phyloP scores from a whole-genome alignment of 2,329 filamentous ascomycete species.

The Aspergillus vadensis region DNA sequence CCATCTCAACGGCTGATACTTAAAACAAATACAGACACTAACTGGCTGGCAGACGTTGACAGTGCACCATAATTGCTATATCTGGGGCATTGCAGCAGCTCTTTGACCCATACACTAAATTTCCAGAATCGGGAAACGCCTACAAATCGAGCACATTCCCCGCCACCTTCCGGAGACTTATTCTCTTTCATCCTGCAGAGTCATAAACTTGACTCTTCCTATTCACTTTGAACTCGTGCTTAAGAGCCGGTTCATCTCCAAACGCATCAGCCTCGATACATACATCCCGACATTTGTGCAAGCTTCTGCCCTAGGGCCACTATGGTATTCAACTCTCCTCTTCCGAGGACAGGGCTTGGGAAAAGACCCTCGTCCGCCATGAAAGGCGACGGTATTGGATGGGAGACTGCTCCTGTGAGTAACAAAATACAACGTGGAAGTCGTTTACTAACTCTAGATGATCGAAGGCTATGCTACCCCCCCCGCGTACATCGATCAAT shows the following conservation, averaged over 20 bases:
- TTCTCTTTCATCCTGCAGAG: background rate
- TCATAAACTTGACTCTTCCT: background rate
- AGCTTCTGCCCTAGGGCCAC: constrained; percentile 5
- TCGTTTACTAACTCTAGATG: background rate
- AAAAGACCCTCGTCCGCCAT: constrained; percentile 35
- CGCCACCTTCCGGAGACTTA: background rate
- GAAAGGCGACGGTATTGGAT: constrained; percentile 31
- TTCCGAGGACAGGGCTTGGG: constrained; percentile 27
- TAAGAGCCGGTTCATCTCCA: background rate
- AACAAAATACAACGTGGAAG: background rate
- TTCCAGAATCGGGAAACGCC: background rate
- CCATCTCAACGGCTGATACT: background rate
- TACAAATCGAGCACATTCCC: background rate
- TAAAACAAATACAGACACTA: constrained; percentile 6
- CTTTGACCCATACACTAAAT: background rate
- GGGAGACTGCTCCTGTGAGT: constrained; percentile 36
- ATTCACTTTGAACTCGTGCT: background rate
- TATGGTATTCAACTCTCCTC: constrained; percentile 35
- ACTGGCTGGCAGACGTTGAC: constrained; percentile 12
- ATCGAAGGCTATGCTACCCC: constrained; percentile 31
- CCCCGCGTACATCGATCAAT: constrained; percentile 27
- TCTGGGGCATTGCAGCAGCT: constrained; percentile 14
- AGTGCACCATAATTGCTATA: constrained; percentile 10
- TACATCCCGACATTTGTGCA: background rate
- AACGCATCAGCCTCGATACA: background rate